Evolutionary conservation across 2,329 filamentous ascomycete genomes (phyloP), one percentile per base, ranked within the genome.

Genomic region (Aspergillus glaucus): DNA sequence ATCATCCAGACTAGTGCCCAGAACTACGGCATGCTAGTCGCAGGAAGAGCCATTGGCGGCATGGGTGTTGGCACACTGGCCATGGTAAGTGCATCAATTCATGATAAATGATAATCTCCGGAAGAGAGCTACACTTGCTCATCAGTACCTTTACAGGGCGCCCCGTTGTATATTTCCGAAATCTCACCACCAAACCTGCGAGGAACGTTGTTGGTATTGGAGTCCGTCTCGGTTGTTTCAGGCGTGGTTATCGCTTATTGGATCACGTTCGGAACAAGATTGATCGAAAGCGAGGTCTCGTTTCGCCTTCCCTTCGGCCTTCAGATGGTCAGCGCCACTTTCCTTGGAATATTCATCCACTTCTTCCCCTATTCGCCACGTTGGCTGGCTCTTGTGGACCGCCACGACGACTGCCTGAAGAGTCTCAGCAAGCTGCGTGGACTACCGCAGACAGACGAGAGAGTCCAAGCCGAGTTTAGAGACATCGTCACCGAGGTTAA

Each of bases 351-450:
- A 1, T 62, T 58, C 4, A 65, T 69, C 15, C 51, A 62, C 32
- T 74, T 75, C 55, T 65, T 79, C 46, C 79, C 79, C 0, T 79
- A 71, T 52, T 79, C 76, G 1, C 78, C 78, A 1, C 70, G 78
- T 12, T 80, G 77, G 69, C 68, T 80, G 4, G 67, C 68, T 3
- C 68, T 66, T 26, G 62, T 66, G 36, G 67, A 67, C 17, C 67
- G 70, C 4, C 65, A 77, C 36, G 62, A 73, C 2, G 75, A 79
- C 22, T 69, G 70, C 2, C 63, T 79, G 4, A 43, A 62, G 7
- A 64, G 63, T 1, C 60, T 80, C 0, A 62, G 65, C 1, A 72
- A 70, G 47, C 61, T 81, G 2, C 73, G 78, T 7, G 63, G 69
- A 28, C 66, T 78, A 1, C 73, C 76, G 1, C 52, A 60, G 0